Percentiles rank a stretch among this genome's conserved stretches.
These are phyloP conservation scores for Clavispora vitiphila DNA, from an alignment of 805 yeast genomes.

Conservation along the genomic window DNA sequence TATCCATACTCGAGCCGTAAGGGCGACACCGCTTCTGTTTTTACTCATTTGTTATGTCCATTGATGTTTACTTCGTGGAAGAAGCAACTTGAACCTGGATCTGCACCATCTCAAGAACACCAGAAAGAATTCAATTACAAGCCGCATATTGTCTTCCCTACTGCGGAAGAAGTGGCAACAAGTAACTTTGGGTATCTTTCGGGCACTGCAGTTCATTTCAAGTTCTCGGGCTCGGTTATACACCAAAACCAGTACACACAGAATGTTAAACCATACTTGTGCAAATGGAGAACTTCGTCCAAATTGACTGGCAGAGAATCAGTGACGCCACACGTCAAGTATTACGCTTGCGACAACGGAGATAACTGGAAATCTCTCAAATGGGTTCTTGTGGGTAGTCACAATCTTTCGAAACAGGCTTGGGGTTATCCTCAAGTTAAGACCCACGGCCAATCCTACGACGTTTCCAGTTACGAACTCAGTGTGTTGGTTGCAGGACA, in stretches of 20 bases:
- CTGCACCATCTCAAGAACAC: constrained; percentile 16
- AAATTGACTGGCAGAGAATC: constrained; percentile 26
- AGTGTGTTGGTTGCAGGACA: constrained; percentile 27
- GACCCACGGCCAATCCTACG: constrained; percentile 15
- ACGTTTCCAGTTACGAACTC: constrained; percentile 35
- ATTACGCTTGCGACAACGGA: constrained; percentile 51
- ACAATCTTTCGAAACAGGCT: constrained; percentile 71
- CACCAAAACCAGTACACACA: constrained; percentile 36
- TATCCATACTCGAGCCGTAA: constrained; percentile 32
- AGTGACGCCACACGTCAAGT: constrained; percentile 64
- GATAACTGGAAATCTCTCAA: constrained; percentile 46
- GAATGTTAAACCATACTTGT: constrained; percentile 37
- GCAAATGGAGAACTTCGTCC: constrained; percentile 36
- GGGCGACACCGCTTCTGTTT: constrained; percentile 33
- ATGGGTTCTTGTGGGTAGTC: constrained; percentile 73
- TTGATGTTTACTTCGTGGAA: constrained; percentile 27
- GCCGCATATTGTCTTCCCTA: constrained; percentile 43
- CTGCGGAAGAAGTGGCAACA: constrained; percentile 32
- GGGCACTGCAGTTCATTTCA: constrained; percentile 49
- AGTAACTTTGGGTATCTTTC: constrained; percentile 43
- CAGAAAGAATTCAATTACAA: constrained; percentile 20
- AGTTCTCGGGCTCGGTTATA: constrained; percentile 20
- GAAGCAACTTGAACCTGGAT: constrained; percentile 25
- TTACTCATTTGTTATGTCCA: constrained; percentile 46
- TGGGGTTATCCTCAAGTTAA: constrained; percentile 55